A percentile compares a stretch with the other conserved stretches of the same genome.
These are phyloP conservation scores for Torulaspora delbrueckii DNA, from an alignment of 805 yeast genomes.

Conservation along the genomic window DNA sequence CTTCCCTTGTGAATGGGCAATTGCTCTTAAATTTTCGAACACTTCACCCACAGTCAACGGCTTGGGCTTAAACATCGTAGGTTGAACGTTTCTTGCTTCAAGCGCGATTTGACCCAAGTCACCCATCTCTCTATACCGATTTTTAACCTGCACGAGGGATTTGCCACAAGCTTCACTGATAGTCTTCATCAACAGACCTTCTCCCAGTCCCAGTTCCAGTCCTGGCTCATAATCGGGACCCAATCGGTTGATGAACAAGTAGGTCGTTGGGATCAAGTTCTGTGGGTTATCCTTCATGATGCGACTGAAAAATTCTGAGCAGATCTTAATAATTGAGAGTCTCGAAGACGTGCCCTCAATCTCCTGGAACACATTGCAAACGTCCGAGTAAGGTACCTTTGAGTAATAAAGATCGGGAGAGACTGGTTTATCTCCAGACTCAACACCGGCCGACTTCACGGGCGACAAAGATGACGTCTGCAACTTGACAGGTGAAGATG, in stretches of 20 bases:
- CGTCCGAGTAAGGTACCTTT: constrained; percentile 35
- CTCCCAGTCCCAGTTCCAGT: constrained; percentile 89
- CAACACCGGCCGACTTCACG: neutral
- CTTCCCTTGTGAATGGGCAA: constrained; percentile 73
- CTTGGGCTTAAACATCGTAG: constrained; percentile 89
- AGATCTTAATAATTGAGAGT: constrained; percentile 69
- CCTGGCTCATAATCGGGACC: constrained; percentile 94
- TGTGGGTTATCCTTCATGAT: constrained; percentile 52
- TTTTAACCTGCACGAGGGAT: constrained; percentile 60
- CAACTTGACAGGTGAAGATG: constrained; percentile 1
- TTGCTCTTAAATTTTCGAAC: constrained; percentile 65
- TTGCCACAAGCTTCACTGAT: constrained; percentile 88
- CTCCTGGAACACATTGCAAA: constrained; percentile 63
- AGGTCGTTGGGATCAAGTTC: constrained; percentile 65
- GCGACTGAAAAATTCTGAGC: constrained; percentile 66
- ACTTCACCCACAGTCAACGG: constrained; percentile 71
- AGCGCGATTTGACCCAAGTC: constrained; percentile 89
- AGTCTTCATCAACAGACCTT: constrained; percentile 80
- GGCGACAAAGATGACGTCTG: neutral
- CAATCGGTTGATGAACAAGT: constrained; percentile 77
- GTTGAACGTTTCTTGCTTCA: constrained; percentile 75
- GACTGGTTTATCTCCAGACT: neutral
- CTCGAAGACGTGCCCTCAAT: constrained; percentile 80
- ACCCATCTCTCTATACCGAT: constrained; percentile 73
- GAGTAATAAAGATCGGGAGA: constrained; percentile 9